Evolutionary conservation across 257 asterid species (phyloP), one percentile per base, ranked within the genome.

Genomic region (Parsonsia alboflavescens): DNA sequence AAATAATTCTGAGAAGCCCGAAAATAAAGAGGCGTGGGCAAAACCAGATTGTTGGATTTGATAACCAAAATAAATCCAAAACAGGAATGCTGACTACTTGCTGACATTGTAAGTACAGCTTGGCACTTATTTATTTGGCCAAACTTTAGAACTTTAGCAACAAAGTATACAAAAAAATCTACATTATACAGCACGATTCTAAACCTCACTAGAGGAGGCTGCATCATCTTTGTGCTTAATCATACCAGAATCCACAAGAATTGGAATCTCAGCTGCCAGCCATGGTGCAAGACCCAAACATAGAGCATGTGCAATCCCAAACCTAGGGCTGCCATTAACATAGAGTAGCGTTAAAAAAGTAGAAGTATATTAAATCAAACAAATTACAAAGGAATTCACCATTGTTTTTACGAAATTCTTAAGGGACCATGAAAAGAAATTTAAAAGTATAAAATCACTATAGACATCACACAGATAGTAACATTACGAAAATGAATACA

Each of bases 231-330:
- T 93, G 88, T 93, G 98, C 82, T 93, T 93, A 79, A 93, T 76
- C 97, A 93, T 93, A 75, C 96, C 97, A 71, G 98, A 90, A 88
- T 90, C 98, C 68, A 90, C 97, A 9, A 93, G 95, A 71, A 93
- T 69, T 0, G 97, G 98, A 78, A 93, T 93, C 82, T 93, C 98
- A 19, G 97, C 98, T 15, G 97, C 98, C 75, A 90, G 89, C 98
- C 98, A 93, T 22, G 98, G 98, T 68, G 97, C 97, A 75, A 90
- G 96, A 9, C 98, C 98, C 87, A 93, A 80, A 73, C 98, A 93
- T 39, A 93, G 96, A 5, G 96, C 98, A 77, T 93, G 98, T 2
- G 98, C 98, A 68, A 93, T 84, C 39, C 98, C 98, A 80, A 93
- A 93, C 83, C 98, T 90, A 71, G 97, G 98, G 79, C 98, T 92